Conservation (phyloP, 148 eudicot genomes). For the Heliamphora exappendiculata region DNA sequence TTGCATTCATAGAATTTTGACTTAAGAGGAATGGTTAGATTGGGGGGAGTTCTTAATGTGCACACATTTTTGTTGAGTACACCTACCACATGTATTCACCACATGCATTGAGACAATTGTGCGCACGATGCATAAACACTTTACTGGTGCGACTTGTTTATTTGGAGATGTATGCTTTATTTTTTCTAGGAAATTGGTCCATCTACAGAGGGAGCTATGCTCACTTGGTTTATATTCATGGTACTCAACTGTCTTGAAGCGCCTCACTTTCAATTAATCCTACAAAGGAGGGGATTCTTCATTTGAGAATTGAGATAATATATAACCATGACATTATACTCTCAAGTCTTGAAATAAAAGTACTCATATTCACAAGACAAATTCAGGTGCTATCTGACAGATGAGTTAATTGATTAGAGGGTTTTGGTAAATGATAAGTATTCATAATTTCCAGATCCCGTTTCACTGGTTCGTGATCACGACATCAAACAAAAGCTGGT, state of each 20-base stretch:
- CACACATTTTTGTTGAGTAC: neutral
- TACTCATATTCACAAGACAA: neutral
- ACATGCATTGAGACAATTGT: too few relatives aligned
- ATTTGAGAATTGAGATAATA: neutral
- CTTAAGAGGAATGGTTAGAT: neutral
- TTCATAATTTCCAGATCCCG: slow-evolving; percentile 62
- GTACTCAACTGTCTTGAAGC: neutral
- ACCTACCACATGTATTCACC: too few relatives aligned
- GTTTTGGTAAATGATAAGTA: neutral
- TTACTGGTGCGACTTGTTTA: too few relatives aligned
- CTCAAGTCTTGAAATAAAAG: neutral
- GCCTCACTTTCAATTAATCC: neutral
- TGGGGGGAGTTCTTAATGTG: too few relatives aligned
- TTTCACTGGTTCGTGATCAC: slow-evolving; percentile 95
- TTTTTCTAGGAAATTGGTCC: neutral
- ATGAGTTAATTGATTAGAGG: neutral
- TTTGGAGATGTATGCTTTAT: neutral
- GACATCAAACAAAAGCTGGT: slow-evolving; percentile 61
- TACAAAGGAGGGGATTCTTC: neutral
- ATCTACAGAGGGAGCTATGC: neutral
- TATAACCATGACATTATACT: neutral
- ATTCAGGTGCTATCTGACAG: neutral
- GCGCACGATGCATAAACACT: too few relatives aligned
- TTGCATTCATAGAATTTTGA: neutral
- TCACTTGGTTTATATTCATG: neutral